A percentile compares a stretch with the other conserved stretches of the same genome.
These are phyloP conservation scores for Salix arbutifolia DNA, from an alignment of 345 rosid species.

Conservation along the genomic window DNA sequence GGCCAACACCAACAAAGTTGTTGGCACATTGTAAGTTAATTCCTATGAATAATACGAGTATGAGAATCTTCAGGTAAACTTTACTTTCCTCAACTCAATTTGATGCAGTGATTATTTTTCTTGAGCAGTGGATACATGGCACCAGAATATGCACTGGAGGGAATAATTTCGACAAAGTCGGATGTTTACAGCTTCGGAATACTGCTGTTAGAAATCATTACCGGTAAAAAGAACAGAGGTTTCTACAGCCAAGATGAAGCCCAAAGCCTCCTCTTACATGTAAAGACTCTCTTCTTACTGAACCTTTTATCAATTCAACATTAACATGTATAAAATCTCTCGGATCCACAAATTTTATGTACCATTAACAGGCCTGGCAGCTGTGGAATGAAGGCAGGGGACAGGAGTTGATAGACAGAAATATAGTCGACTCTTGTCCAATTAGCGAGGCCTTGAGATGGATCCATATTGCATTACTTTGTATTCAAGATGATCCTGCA, in stretches of 20 bases:
- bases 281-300: constrained; percentile 7
- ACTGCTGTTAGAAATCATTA: constrained; percentile 38
- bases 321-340: background rate
- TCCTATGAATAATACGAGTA: background rate
- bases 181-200: constrained; percentile 52
- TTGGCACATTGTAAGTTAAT: constrained; percentile 46
- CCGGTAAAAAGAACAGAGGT: constrained; percentile 41
- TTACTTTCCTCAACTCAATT: background rate
- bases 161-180: constrained; percentile 40
- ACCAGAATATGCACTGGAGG: constrained; percentile 47
- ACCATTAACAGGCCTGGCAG: constrained; percentile 39
- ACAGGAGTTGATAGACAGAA: constrained; percentile 31
- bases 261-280: constrained; percentile 38
- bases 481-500: constrained; percentile 43
- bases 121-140: constrained; percentile 53
- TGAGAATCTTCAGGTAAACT: background rate
- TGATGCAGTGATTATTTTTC: background rate
- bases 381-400: constrained; percentile 38
- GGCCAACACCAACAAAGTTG: constrained; percentile 48
- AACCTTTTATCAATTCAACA: background rate
- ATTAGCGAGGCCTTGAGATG: constrained; percentile 33
- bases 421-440: constrained; percentile 16
- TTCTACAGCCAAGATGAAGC: constrained; percentile 18
- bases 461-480: constrained; percentile 42
- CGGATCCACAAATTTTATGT: too few species aligned